A percentile compares a stretch with the other conserved stretches of the same genome.
Evolutionary conservation across 1,139 yeast genomes (phyloP).

Genomic region (Yamadazyma sp.): DNA sequence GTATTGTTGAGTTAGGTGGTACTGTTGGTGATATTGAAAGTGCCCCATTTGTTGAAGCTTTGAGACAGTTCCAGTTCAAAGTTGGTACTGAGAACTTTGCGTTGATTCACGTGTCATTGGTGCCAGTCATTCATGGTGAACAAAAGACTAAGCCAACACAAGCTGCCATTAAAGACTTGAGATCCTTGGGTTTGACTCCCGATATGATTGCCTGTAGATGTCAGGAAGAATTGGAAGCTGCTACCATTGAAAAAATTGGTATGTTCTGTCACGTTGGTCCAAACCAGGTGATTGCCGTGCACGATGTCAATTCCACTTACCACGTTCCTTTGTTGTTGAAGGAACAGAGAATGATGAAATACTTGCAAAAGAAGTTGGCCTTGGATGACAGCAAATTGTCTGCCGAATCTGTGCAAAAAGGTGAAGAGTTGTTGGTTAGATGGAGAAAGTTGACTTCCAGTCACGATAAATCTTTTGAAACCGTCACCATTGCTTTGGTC

Average conservation of each 20-base stretch:
- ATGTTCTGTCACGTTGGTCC: constrained; percentile 99
- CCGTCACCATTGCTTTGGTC: constrained; percentile 91
- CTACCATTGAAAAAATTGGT: constrained; percentile 91
- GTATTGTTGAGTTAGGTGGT: constrained; percentile 97
- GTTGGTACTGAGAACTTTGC: constrained; percentile 95
- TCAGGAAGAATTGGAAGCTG: constrained; percentile 72
- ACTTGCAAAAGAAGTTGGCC: constrained; percentile 65
- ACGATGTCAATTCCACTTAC: constrained; percentile 94
- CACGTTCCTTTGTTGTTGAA: constrained; percentile 91
- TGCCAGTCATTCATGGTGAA: constrained; percentile 97
- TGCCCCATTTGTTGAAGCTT: constrained; percentile 98
- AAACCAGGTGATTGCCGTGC: constrained; percentile 94
- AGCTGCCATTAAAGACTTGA: constrained; percentile 95
- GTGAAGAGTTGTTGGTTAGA: constrained; percentile 65
- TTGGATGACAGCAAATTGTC: constrained; percentile 54
- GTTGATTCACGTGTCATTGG: constrained; percentile 92
- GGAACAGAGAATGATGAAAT: constrained; percentile 83
- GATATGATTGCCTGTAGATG: constrained; percentile 99
- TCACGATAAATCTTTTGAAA: constrained; percentile 79
- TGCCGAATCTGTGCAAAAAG: constrained; percentile 57
- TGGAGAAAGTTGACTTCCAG: constrained; percentile 81
- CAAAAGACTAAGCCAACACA: constrained; percentile 99
- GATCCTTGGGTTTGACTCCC: constrained; percentile 92
- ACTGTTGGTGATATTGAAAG: constrained; percentile 99
- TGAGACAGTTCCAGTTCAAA: constrained; percentile 97